These are phyloP conservation scores for Hypomyces rosellus DNA, from an alignment of 2,329 filamentous ascomycete species.

Conservation along the genomic window DNA sequence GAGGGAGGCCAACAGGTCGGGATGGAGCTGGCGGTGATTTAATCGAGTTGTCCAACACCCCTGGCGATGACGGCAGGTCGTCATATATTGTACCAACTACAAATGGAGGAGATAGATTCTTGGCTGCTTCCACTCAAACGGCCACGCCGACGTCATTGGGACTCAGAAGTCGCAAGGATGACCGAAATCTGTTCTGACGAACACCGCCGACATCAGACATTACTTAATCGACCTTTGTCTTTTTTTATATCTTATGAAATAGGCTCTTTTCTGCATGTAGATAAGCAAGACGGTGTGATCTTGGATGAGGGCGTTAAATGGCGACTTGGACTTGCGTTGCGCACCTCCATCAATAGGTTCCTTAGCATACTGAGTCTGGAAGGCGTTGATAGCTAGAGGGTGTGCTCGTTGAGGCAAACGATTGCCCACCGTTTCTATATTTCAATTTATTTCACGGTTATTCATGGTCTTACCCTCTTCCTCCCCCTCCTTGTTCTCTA, in stretches of 20 bases:
- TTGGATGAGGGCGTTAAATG: no score
- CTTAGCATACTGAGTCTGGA: no score
- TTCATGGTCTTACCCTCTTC: no score
- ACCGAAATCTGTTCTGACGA: neutral
- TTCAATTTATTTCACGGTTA: no score
- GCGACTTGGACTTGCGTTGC: no score
- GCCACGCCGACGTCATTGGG: neutral
- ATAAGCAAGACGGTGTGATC: no score
- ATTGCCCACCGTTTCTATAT: no score
- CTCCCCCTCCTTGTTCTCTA: no score
- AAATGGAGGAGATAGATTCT: neutral
- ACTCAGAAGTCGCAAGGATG: neutral
- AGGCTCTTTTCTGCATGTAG: neutral
- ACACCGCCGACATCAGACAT: neutral
- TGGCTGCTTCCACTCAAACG: neutral
- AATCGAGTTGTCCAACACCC: conserved; percentile 64
- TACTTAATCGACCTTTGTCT: neutral
- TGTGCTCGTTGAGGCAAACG: no score
- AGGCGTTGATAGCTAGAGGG: no score
- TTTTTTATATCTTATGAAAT: neutral
- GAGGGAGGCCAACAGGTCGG: conserved; percentile 23
- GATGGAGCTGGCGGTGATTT: conserved; percentile 49
- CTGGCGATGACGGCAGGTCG: conserved; percentile 46
- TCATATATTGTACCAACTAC: conserved; percentile 1
- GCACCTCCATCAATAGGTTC: no score